phyloP scores from a whole-genome alignment of 148 eudicot genomes.

The Camellia lanceoleosa region DNA sequence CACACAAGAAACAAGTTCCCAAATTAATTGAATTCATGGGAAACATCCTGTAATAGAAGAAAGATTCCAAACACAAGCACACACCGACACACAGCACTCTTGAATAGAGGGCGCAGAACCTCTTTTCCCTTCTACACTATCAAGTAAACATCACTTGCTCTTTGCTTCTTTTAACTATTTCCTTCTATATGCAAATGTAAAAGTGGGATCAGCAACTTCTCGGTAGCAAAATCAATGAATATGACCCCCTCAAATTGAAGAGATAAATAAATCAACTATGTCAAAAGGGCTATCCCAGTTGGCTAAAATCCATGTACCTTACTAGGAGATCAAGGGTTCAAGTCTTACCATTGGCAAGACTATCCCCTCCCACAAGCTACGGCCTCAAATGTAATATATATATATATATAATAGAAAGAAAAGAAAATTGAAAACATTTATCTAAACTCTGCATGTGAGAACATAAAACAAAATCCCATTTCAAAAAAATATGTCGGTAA shows the following conservation, averaged over 20 bases:
- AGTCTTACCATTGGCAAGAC: no score
- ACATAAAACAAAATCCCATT: background rate
- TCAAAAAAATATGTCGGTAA: background rate
- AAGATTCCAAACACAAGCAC: background rate
- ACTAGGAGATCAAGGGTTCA: no score
- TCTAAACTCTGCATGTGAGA: background rate
- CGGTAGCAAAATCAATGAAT: no score
- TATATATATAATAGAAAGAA: background rate
- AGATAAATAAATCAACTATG: no score
- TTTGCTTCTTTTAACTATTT: background rate
- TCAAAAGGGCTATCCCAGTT: no score
- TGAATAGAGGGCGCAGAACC: background rate
- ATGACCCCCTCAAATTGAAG: no score
- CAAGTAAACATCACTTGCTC: background rate
- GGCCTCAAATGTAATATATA: no score
- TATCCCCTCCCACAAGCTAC: no score
- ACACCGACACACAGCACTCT: background rate
- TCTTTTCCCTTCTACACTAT: background rate
- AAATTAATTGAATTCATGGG: no score
- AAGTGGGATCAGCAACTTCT: background rate
- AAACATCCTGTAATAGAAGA: background rate
- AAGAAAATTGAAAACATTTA: background rate
- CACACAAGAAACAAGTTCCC: no score
- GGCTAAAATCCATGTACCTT: no score
- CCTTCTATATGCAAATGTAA: background rate